These are phyloP conservation scores for Chenopodium album DNA, from an alignment of 148 eudicot genomes.

Conservation along the genomic window DNA sequence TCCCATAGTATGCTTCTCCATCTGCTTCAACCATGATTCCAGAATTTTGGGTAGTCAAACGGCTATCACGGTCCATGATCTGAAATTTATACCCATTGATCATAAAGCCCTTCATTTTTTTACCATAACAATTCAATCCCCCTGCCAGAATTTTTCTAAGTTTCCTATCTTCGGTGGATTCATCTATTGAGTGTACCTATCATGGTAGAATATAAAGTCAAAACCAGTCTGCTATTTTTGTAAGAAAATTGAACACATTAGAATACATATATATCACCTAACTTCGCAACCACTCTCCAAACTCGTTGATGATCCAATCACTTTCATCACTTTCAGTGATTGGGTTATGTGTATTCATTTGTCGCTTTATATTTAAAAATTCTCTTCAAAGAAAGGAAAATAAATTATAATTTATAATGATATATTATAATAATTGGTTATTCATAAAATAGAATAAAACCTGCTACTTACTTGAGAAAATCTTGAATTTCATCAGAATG, in stretches of 20 bases:
- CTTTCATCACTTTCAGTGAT: not conserved
- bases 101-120: not conserved
- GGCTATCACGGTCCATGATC: not conserved
- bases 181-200: not conserved
- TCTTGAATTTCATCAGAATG: too few relatives aligned
- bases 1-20: too few relatives aligned
- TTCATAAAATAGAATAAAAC: not conserved
- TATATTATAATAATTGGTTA: not conserved
- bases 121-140: not conserved
- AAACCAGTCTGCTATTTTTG: not conserved
- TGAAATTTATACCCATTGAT: not conserved
- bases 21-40: not conserved
- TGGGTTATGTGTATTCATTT: too few relatives aligned
- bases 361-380: not conserved
- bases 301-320: slow-evolving; percentile 13
- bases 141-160: not conserved
- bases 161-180: not conserved
- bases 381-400: not conserved
- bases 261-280: not conserved
- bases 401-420: not conserved
- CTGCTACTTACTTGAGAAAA: slow-evolving; percentile 21
- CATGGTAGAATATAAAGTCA: not conserved
- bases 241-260: not conserved
- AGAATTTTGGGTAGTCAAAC: not conserved
- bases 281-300: not conserved